phyloP scores from a whole-genome alignment of 371 early-diverging fungal species.

The Saksenaea oblongispora region DNA sequence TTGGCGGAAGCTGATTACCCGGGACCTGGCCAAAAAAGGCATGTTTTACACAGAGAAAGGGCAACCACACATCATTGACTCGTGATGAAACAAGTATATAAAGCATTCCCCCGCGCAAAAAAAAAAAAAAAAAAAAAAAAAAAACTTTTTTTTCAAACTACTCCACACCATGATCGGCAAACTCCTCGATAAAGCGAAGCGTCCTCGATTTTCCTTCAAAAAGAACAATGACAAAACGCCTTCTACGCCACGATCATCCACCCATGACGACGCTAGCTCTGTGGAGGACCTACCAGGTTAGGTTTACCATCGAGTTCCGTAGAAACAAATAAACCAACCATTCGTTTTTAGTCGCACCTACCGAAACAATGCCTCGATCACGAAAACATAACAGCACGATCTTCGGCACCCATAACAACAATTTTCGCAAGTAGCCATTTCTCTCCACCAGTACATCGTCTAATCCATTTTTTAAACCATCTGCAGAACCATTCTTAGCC shows the following conservation, averaged over 20 bases:
- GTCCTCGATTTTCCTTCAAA: conserved; percentile 4
- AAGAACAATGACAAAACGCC: neutral
- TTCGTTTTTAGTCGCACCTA: neutral
- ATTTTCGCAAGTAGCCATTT: neutral
- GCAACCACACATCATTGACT: too few species aligned
- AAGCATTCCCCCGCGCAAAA: too few species aligned
- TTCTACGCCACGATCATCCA: neutral
- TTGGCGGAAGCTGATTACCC: too few species aligned
- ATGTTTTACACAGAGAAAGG: too few species aligned
- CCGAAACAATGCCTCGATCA: neutral
- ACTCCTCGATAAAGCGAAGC: conserved; percentile 15
- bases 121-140: too few species aligned
- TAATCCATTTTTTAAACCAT: neutral
- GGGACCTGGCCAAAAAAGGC: too few species aligned
- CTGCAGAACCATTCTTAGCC: conserved; percentile 3
- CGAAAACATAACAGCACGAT: neutral
- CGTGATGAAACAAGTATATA: too few species aligned
- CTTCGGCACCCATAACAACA: conserved; percentile 4
- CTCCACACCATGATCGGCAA: conserved; percentile 7
- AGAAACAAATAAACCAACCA: neutral
- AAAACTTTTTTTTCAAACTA: neutral
- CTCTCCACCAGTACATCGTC: neutral
- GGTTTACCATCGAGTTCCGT: neutral
- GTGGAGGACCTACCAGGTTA: conserved; percentile 1
- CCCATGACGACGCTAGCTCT: neutral